Evolutionary conservation across 768 basidiomycete genomes (phyloP).

Genomic region (Crepidotus variabilis): DNA sequence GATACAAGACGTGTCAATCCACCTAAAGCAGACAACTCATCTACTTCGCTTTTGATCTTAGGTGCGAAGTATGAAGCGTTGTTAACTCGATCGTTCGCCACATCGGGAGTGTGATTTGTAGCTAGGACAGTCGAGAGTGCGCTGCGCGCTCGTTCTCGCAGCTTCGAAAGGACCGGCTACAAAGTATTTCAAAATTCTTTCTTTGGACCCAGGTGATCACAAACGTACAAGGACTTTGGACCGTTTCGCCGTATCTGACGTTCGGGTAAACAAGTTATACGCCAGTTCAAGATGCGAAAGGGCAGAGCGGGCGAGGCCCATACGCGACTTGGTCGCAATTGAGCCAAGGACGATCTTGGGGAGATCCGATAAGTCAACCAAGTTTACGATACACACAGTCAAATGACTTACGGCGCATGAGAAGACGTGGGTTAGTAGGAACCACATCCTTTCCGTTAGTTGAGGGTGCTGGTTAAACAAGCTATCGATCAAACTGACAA

Average conservation of each 20-base stretch:
- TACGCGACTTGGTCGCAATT: slow-evolving; percentile 60
- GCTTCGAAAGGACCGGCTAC: slow-evolving; percentile 60
- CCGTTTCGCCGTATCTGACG: slow-evolving; percentile 49
- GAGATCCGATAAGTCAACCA: slow-evolving; percentile 2
- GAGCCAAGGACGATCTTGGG: slow-evolving; percentile 64
- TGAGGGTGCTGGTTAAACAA: slow-evolving; percentile 61
- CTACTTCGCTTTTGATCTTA: slow-evolving; percentile 54
- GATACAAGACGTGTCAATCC: slow-evolving; percentile 63
- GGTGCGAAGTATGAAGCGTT: slow-evolving; percentile 16
- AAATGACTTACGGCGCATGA: slow-evolving; percentile 55
- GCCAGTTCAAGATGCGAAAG: slow-evolving; percentile 67
- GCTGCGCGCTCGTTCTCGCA: slow-evolving; percentile 49
- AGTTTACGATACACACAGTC: slow-evolving; percentile 1
- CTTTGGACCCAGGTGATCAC: background rate
- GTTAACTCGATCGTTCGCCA: slow-evolving; percentile 9
- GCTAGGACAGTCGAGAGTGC: slow-evolving; percentile 28
- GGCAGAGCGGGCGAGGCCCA: slow-evolving; percentile 64
- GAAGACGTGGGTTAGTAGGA: slow-evolving; percentile 69
- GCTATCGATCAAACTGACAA: slow-evolving; percentile 62
- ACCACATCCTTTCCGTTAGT: slow-evolving; percentile 71
- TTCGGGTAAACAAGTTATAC: slow-evolving; percentile 50
- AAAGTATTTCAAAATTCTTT: background rate
- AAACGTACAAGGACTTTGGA: slow-evolving; percentile 57
- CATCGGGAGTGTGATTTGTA: slow-evolving; percentile 10
- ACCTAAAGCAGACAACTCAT: slow-evolving; percentile 57